Conservation (phyloP, 495 filamentous ascomycete genomes). For the Hypoxylon fragiforme region DNA sequence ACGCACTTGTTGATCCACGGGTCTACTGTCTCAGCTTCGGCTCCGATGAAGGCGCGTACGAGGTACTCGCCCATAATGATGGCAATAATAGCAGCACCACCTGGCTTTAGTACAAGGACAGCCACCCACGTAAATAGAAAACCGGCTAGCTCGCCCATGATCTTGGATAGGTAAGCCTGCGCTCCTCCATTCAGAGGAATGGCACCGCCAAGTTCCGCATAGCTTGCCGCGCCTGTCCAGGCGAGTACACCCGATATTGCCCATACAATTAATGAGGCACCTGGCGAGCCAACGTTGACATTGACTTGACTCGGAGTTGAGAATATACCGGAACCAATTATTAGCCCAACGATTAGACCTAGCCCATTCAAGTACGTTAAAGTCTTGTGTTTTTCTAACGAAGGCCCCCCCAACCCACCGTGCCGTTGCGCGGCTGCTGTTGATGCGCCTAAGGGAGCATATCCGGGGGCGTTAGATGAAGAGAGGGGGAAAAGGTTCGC, state of each 20-base stretch:
- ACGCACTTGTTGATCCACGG: slow-evolving; percentile 91
- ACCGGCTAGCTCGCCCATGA: slow-evolving; percentile 88
- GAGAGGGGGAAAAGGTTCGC: slow-evolving; percentile 89
- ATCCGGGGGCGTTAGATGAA: slow-evolving; percentile 74
- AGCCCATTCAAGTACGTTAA: slow-evolving; percentile 93
- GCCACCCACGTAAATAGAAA: slow-evolving; percentile 97
- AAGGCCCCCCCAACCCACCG: slow-evolving; percentile 53
- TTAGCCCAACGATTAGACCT: slow-evolving; percentile 84
- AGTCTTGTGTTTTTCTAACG: slow-evolving; percentile 91
- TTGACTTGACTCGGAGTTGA: slow-evolving; percentile 94
- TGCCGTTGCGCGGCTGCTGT: slow-evolving; percentile 54
- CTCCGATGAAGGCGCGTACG: slow-evolving; percentile 80
- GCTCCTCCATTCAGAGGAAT: slow-evolving; percentile 95
- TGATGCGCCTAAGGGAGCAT: slow-evolving; percentile 79
- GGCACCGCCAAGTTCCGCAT: slow-evolving; percentile 92
- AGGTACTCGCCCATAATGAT: slow-evolving; percentile 98
- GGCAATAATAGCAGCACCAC: slow-evolving; percentile 88
- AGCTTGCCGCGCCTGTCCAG: slow-evolving; percentile 96
- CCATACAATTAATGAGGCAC: slow-evolving; percentile 89
- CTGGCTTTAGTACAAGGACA: slow-evolving; percentile 90
- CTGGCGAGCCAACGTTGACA: slow-evolving; percentile 86
- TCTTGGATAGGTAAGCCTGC: slow-evolving; percentile 91
- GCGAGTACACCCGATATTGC: slow-evolving; percentile 84
- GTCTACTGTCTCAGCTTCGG: slow-evolving; percentile 73
- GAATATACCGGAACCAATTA: slow-evolving; percentile 98